Base-by-base conservation (phyloP, 140 eudicot genomes). In the Stevia rebaudiana region DNA sequence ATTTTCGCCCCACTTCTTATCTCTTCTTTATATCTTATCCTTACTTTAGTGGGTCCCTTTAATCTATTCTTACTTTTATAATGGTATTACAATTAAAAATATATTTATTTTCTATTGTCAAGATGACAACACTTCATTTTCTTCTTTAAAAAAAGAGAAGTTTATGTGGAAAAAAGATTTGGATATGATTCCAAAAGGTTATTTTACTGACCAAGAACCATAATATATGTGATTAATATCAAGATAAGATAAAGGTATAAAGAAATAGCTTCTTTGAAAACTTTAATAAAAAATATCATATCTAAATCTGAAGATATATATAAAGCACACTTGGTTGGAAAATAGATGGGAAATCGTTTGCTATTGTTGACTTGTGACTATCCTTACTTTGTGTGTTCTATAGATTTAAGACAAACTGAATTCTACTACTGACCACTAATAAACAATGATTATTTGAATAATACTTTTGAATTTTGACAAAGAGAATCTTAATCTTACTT, bases 21-120 rank as follows among this genome's bases (percentile, higher is more conserved):
- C 71, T 64, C 6, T n/a, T 28, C 57, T 44, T 62, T 62, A 11
- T 73, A 71, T 71, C 72, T 63, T 63, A 64, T 73, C 59, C 59
- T 65, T 43, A 65, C 78, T 64, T 73, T 73, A 73, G 36, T 33
- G 67, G 70, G 72, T 56, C 67, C 66, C 43, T 52, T 42, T 43
- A 18, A 50, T 3, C 60, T 31, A 48, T 16, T 49, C 28, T 61
- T 41, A 61, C 10, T 36, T 8, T 36, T 46, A 10, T 12, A 37
- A 46, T 48, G 4, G 23, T 61, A 46, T 15, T 65, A 2, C 5
- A 5, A 31, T 49, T 8, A 49, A 15, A 33, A 47, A 47, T 46
- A 8, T 22, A 21, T 18, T 30, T 30, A 22, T 41, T 24, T 36
- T 11, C 37, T 33, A 0, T 28, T 1, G 4, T 28, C 33, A 28